These are phyloP conservation scores for Pistacia integerrima DNA, from an alignment of 345 rosid species.

Conservation along the genomic window DNA sequence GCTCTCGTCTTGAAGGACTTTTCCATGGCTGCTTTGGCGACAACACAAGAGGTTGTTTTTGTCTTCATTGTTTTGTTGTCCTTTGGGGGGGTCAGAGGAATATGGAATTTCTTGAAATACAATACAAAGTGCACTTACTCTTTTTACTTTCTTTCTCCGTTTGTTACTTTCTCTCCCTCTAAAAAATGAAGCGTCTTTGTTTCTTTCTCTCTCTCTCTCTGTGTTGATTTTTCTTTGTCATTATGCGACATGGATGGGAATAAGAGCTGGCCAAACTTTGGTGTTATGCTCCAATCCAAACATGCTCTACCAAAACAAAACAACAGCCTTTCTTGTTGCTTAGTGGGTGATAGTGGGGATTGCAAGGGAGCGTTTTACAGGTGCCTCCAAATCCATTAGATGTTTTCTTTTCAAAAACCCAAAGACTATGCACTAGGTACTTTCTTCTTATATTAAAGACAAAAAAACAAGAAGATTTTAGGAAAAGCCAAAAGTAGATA, in stretches of 20 bases:
- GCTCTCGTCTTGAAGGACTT: conserved; percentile 33
- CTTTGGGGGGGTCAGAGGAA: conserved; percentile 48
- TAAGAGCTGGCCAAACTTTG: conserved; percentile 55
- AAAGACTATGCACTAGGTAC: conserved; percentile 29
- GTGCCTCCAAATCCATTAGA: conserved; percentile 43
- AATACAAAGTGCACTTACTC: conserved; percentile 29
- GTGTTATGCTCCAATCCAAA: conserved; percentile 38
- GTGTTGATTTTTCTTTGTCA: conserved; percentile 25
- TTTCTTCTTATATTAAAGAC: conserved; percentile 30
- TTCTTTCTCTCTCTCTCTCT: not conserved
- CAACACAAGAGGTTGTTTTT: conserved; percentile 54
- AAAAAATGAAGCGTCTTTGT: not conserved
- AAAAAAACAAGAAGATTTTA: conserved; percentile 25
- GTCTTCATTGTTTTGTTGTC: conserved; percentile 59
- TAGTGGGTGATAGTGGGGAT: conserved; percentile 51
- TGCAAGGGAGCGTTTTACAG: conserved; percentile 33
- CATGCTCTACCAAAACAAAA: conserved; percentile 55
- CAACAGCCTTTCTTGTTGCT: conserved; percentile 45
- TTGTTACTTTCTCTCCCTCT: conserved; percentile 4
- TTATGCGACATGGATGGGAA: conserved; percentile 41
- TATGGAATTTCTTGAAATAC: conserved; percentile 66
- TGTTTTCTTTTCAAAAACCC: conserved; percentile 29
- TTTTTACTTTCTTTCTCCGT: conserved; percentile 12
- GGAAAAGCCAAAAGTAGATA: conserved; percentile 23
- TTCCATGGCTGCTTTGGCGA: conserved; percentile 51